These are phyloP conservation scores for Coemansia pectinata DNA, from an alignment of 192 early-diverging fungal species.

Conservation along the genomic window DNA sequence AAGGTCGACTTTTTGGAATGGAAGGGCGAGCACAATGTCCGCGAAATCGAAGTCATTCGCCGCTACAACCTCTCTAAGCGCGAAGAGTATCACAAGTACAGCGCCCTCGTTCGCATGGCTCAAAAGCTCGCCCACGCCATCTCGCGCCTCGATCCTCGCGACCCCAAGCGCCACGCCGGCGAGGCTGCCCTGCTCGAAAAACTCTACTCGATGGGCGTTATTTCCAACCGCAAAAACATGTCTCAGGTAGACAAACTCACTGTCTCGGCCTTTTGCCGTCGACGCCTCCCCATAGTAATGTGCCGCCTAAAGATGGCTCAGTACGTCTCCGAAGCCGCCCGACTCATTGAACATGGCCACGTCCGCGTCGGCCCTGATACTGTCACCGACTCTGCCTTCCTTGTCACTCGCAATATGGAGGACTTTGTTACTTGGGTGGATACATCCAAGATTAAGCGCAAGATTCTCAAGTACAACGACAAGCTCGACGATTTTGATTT, in stretches of 20 bases:
- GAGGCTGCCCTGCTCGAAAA: slow-evolving; percentile 83
- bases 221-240: slow-evolving; percentile 76
- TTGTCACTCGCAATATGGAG: slow-evolving; percentile 87
- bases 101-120: slow-evolving; percentile 77
- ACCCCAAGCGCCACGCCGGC: slow-evolving; percentile 73
- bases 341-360: slow-evolving; percentile 93
- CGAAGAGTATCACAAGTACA: slow-evolving; percentile 81
- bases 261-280: slow-evolving; percentile 84
- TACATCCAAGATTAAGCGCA: slow-evolving; percentile 94
- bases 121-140: slow-evolving; percentile 81
- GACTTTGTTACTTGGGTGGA: slow-evolving; percentile 98
- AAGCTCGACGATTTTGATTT: slow-evolving; percentile 91
- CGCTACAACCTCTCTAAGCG: slow-evolving; percentile 85
- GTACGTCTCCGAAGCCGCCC: slow-evolving; percentile 86
- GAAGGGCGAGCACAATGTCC: slow-evolving; percentile 81
- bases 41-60: slow-evolving; percentile 85
- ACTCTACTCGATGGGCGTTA: slow-evolving; percentile 82
- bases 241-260: slow-evolving; percentile 77
- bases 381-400: slow-evolving; percentile 85
- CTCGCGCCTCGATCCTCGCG: slow-evolving; percentile 80
- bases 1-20: slow-evolving; percentile 94
- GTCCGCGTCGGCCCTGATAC: slow-evolving; percentile 90
- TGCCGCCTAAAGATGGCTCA: slow-evolving; percentile 94
- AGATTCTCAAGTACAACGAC: slow-evolving; percentile 94
- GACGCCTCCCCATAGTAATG: slow-evolving; percentile 89